Evolutionary conservation across 2,329 filamentous ascomycete genomes (phyloP).

Genomic region (Aspergillus sclerotialis): DNA sequence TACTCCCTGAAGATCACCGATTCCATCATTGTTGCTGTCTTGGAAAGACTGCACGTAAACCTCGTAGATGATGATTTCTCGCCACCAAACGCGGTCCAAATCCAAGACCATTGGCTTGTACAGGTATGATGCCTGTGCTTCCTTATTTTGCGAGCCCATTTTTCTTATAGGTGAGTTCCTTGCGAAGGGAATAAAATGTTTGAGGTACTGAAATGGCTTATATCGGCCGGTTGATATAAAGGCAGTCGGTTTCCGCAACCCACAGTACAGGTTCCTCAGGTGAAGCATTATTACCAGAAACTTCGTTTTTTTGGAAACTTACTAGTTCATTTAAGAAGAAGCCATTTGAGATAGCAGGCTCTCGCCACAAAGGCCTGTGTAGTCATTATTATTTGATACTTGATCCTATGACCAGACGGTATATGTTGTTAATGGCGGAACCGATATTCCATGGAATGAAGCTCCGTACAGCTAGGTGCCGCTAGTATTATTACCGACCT

Average conservation of each 20-base stretch:
- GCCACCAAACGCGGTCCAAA: conserved; percentile 46
- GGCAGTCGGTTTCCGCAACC: conserved; percentile 3
- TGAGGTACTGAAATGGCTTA: not conserved
- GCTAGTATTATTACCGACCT: conserved; percentile 1
- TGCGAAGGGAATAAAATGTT: not conserved
- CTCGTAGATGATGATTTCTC: conserved; percentile 55
- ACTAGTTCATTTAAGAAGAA: too few relatives aligned
- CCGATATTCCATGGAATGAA: conserved; percentile 4
- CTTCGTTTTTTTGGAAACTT: too few relatives aligned
- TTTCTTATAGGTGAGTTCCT: not conserved
- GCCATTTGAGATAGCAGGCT: too few relatives aligned
- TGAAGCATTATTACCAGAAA: conserved; percentile 4
- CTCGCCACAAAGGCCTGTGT: too few relatives aligned
- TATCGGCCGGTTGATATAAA: not conserved
- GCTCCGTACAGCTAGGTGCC: conserved; percentile 1
- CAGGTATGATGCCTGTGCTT: not conserved
- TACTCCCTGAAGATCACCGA: conserved; percentile 53
- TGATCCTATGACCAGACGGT: conserved; percentile 2
- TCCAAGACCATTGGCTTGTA: conserved; percentile 10
- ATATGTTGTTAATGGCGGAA: not conserved
- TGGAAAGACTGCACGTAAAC: conserved; percentile 58
- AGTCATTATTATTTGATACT: not conserved
- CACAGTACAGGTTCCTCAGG: conserved; percentile 2
- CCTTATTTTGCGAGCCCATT: not conserved
- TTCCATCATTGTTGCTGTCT: conserved; percentile 50